These are phyloP conservation scores for Penicillium maclennaniae DNA, from an alignment of 495 filamentous ascomycete species.

Conservation along the genomic window DNA sequence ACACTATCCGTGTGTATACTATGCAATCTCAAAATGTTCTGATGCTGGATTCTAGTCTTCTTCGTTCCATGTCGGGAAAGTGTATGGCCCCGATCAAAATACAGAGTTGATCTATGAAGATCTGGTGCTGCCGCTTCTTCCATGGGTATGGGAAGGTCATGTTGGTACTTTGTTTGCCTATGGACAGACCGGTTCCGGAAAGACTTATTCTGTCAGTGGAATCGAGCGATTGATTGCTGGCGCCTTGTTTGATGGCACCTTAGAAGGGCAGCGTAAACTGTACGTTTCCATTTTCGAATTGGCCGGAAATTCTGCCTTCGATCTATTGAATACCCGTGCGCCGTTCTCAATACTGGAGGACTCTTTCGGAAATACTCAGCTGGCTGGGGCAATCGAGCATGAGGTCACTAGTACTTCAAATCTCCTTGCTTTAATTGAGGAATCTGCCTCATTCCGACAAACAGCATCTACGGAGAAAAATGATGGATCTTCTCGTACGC, in stretches of 20 bases:
- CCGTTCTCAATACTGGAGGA: slow-evolving; percentile 27
- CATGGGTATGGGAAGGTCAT: slow-evolving; percentile 27
- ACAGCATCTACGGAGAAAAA: slow-evolving; percentile 37
- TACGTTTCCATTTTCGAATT: slow-evolving; percentile 30
- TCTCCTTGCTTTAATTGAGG: slow-evolving; percentile 21
- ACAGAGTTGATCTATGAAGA: slow-evolving; percentile 26
- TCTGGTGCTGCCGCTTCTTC: slow-evolving; percentile 21
- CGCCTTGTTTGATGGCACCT: slow-evolving; percentile 21
- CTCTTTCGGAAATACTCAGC: slow-evolving; percentile 27
- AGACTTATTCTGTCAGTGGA: slow-evolving; percentile 38
- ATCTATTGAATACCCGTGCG: slow-evolving; percentile 24
- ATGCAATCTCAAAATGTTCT: not conserved
- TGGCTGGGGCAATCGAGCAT: slow-evolving; percentile 21
- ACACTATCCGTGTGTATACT: not conserved
- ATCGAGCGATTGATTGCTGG: slow-evolving; percentile 23
- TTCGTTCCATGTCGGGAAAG: slow-evolving; percentile 7
- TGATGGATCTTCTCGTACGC: slow-evolving; percentile 43
- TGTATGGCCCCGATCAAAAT: slow-evolving; percentile 13
- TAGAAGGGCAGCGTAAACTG: slow-evolving; percentile 21
- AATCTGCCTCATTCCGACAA: slow-evolving; percentile 19
- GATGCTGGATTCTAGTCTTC: slow-evolving; percentile 5
- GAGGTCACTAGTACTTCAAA: slow-evolving; percentile 11
- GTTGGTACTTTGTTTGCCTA: slow-evolving; percentile 42
- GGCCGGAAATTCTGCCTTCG: slow-evolving; percentile 27
- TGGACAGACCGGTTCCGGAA: slow-evolving; percentile 47